Base-by-base conservation (phyloP, 768 basidiomycete genomes). In the Leccinum longicurvipes region DNA sequence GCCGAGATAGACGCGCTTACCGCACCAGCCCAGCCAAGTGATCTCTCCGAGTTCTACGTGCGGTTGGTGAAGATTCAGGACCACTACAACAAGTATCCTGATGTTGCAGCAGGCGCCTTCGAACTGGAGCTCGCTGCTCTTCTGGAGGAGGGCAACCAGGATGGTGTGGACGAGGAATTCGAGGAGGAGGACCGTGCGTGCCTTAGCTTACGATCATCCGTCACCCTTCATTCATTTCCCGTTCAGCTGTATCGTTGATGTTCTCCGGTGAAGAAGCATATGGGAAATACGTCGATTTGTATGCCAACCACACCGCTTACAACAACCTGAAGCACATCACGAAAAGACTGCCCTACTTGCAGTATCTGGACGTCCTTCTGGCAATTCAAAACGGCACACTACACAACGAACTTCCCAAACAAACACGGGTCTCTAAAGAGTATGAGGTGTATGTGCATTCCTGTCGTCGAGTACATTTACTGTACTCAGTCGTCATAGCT, bases 261-360 rank as follows among this genome's bases (percentile, higher is more conserved):
- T 99, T 99, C 75, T 96, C 95, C 12, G 97, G 97, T 31, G 96
- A 98, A 76, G 97, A 99, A 69, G 82, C 82, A 8, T 92, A 95
- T 63, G 97, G 97, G 50, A 91, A 91, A 73, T 98, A 96, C 69
- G 82, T 98, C 58, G 97, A 99, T 72, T 71, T 99, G 55, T 91
- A 98, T 70, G 78, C 85, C 49, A 86, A 91, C 56, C 97, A 98
- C 64, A 82, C 87, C 47, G 78, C 89, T 48, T 98, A 91, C 74
- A 86, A 84, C 76, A 99, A 99, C 72, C 72, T 99, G 60, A 91
- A 91, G 73, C 83, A 87, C 56, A 82, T 94, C 48, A 82, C 85
- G 49, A 91, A 88, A 67, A 83, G 94, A 42, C 74, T 94, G 28
- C 86, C 88, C 10, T 99, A 99, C 73, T 79, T 98, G 46, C 93